phyloP scores from a whole-genome alignment of 371 early-diverging fungal species.

The Saksenaea vasiformis region DNA sequence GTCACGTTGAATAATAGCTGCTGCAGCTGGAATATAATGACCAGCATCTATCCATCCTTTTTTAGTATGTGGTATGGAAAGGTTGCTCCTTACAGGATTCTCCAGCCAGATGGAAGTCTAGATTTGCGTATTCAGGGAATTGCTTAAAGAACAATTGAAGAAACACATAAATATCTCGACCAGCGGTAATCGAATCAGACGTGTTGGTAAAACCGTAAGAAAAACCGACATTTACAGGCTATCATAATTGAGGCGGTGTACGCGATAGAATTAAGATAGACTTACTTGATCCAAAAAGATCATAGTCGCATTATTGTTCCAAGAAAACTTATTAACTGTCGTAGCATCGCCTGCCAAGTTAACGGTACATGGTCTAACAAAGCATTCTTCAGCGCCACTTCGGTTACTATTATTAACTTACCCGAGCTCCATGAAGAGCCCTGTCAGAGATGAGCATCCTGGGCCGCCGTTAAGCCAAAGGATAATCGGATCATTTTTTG shows the following conservation, averaged over 20 bases:
- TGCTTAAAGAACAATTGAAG: slow-evolving; percentile 72
- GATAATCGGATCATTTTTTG: slow-evolving; percentile 74
- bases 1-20: slow-evolving; percentile 59
- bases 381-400: neutral
- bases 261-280: neutral
- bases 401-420: slow-evolving; percentile 7
- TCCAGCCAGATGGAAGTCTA: slow-evolving; percentile 61
- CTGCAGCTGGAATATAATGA: slow-evolving; percentile 80
- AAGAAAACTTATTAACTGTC: slow-evolving; percentile 60
- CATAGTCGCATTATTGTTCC: slow-evolving; percentile 83
- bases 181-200: slow-evolving; percentile 49
- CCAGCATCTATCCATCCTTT: slow-evolving; percentile 51
- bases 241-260: neutral
- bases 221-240: slow-evolving; percentile 72
- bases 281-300: slow-evolving; percentile 81
- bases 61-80: neutral
- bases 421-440: slow-evolving; percentile 84
- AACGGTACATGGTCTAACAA: slow-evolving; percentile 62
- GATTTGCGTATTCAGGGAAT: slow-evolving; percentile 51
- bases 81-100: slow-evolving; percentile 58
- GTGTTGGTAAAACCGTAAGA: slow-evolving; percentile 62
- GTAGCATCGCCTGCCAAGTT: slow-evolving; percentile 60
- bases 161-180: slow-evolving; percentile 64
- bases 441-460: slow-evolving; percentile 80
- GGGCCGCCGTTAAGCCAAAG: slow-evolving; percentile 90